Base-by-base conservation (phyloP, 345 rosid genomes). In the Streptanthus diversifolius region DNA sequence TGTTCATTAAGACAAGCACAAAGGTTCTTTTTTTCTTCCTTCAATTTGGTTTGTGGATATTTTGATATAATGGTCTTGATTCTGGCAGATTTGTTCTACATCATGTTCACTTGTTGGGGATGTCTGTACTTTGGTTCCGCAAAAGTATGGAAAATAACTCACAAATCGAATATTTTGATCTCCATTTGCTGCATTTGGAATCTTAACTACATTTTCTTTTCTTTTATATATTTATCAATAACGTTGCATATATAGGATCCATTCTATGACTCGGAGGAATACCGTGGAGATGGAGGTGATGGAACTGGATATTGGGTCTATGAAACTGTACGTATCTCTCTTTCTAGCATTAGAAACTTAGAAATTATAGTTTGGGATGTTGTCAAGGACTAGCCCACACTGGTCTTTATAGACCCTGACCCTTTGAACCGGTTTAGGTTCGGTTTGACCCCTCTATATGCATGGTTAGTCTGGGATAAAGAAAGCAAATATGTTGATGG, bases 91-190 rank as follows among this genome's bases (percentile, higher is more conserved):
- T 63, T 83, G 73, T 87, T 89, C 78, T 89, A 93, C 84, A 80
- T 86, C 76, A 85, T 93, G 92, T 93, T 87, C 88, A 89, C 91
- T 67, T 85, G 90, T 55, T 93, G 96, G 96, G 97, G 98, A 63
- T 93, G 97, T 59, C 41, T 91, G 63, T 85, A 84, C 86, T 90
- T 93, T 54, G 87, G 96, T 40, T 79, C 95, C 17, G 88, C 86
- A 75, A 89, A 90, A 80, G 97, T 90, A 84, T 21, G 69, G 1
- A 6, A 47, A 79, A 81, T 66, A 14, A 9, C 54, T 10, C 39
- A 68, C 17, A 13, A 22, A 43, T 2, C 1, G 9, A 52, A 63
- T 25, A 18, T 54, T 12, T 61, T 68, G 3, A 36, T 29, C 40
- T 61, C 10, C 25, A 17, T 58, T 66, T 77, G 49, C 25, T 17